Evolutionary conservation across 805 yeast genomes (phyloP).

Genomic region (Yarrowia sp.): DNA sequence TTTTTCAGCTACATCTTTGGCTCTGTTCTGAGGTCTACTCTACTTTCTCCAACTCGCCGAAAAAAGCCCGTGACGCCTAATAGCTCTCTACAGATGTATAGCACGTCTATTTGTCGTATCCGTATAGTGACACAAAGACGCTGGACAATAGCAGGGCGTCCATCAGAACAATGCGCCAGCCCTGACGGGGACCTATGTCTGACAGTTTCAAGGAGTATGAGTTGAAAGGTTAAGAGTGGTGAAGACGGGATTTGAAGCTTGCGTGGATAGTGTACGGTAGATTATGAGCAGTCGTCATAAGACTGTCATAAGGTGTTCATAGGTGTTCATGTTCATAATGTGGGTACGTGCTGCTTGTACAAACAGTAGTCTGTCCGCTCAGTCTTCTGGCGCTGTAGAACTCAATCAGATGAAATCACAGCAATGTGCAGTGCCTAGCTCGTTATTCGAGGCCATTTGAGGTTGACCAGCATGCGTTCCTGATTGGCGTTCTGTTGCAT

Average conservation of each 20-base stretch:
- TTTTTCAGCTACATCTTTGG: too few relatives aligned
- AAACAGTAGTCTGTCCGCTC: too few relatives aligned
- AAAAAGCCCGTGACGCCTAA: not conserved
- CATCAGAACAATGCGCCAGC: not conserved
- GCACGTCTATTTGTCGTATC: constrained; percentile 13
- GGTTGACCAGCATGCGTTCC: not conserved
- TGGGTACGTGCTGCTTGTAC: not conserved
- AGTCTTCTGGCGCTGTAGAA: too few relatives aligned
- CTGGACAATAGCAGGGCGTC: not conserved
- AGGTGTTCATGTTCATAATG: too few relatives aligned
- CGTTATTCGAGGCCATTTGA: not conserved
- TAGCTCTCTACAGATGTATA: not conserved
- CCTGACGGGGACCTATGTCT: not conserved
- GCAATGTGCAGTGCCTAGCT: not conserved
- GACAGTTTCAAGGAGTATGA: too few relatives aligned
- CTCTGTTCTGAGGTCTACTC: too few relatives aligned
- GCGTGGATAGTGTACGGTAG: too few relatives aligned
- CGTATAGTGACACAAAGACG: constrained; percentile 11
- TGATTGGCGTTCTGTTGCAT: too few relatives aligned
- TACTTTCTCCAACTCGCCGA: not conserved
- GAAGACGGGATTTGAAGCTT: too few relatives aligned
- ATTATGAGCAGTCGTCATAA: too few relatives aligned
- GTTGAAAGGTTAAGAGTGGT: too few relatives aligned
- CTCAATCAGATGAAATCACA: not conserved
- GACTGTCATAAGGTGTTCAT: too few relatives aligned